These are phyloP conservation scores for Eucalyptus camaldulensis DNA, from an alignment of 345 rosid genomes.

Conservation along the genomic window DNA sequence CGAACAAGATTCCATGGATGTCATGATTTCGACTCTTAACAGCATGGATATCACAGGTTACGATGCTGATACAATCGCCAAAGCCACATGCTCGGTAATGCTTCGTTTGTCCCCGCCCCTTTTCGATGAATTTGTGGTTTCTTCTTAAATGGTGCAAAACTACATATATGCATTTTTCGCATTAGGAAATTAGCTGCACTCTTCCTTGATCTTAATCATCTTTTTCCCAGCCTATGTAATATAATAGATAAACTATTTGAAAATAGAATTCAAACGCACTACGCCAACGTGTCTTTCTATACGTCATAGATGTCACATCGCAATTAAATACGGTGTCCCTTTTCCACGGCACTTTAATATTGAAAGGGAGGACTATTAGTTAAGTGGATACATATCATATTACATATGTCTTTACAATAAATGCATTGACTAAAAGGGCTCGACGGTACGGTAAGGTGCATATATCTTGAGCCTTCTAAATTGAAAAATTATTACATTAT, in stretches of 20 bases:
- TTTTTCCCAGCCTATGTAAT: background rate
- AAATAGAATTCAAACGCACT: background rate
- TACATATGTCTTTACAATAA: background rate
- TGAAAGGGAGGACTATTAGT: background rate
- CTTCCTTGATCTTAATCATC: background rate
- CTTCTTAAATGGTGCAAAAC: background rate
- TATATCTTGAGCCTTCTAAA: too few species aligned
- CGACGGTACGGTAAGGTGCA: background rate
- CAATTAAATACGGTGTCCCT: background rate
- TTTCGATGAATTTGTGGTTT: background rate
- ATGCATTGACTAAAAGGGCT: background rate
- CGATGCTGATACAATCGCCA: background rate
- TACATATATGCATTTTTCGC: background rate
- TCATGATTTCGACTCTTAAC: background rate
- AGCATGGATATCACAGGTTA: background rate
- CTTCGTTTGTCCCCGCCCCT: background rate
- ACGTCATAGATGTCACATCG: background rate
- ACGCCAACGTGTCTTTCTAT: background rate
- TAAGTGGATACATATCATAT: background rate
- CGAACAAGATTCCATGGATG: constrained; percentile 4
- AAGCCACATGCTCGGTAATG: background rate
- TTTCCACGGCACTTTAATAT: background rate
- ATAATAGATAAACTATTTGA: too few species aligned
- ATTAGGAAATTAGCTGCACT: background rate
- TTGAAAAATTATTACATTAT: too few species aligned